Conservation (phyloP, 2,329 filamentous ascomycete species). For the Mycosphaerella sp. region DNA sequence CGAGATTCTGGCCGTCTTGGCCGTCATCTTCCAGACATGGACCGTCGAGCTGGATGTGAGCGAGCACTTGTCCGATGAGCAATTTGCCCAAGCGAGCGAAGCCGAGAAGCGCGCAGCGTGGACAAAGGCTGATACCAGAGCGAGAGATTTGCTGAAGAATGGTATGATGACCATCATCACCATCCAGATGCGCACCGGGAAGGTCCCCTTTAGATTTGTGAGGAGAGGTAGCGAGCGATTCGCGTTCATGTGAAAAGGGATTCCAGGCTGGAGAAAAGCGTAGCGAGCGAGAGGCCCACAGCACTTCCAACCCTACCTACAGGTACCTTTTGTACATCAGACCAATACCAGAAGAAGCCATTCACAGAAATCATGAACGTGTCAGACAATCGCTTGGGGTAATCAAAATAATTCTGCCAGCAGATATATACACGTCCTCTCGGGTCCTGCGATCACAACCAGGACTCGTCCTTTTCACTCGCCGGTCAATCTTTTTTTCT, state of each 20-base stretch:
- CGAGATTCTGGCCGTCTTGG: constrained; percentile 50
- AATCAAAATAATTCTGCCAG: too few relatives aligned
- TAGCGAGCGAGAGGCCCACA: too few relatives aligned
- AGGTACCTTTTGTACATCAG: too few relatives aligned
- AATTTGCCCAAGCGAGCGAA: constrained; percentile 36
- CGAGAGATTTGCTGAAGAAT: constrained; percentile 47
- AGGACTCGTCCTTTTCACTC: too few relatives aligned
- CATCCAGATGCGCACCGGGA: constrained; percentile 59
- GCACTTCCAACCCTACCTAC: too few relatives aligned
- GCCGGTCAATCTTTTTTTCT: too few relatives aligned
- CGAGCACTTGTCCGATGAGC: constrained; percentile 39
- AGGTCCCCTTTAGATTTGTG: constrained; percentile 63
- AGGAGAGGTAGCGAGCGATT: constrained; percentile 66
- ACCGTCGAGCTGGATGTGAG: constrained; percentile 64
- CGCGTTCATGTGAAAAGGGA: constrained; percentile 9
- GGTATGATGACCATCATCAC: constrained; percentile 61
- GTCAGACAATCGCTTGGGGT: too few relatives aligned
- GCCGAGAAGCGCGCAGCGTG: constrained; percentile 55
- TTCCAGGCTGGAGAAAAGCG: too few relatives aligned
- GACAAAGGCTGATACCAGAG: constrained; percentile 53
- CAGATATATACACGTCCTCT: too few relatives aligned
- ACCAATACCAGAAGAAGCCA: too few relatives aligned
- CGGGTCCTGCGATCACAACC: too few relatives aligned
- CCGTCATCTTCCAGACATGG: constrained; percentile 51
- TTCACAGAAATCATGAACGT: too few relatives aligned